Percentiles rank a stretch among this genome's conserved stretches.
These are phyloP conservation scores for Sordariomycetes sp. DNA, from an alignment of 2,329 filamentous ascomycete genomes.

Conservation along the genomic window DNA sequence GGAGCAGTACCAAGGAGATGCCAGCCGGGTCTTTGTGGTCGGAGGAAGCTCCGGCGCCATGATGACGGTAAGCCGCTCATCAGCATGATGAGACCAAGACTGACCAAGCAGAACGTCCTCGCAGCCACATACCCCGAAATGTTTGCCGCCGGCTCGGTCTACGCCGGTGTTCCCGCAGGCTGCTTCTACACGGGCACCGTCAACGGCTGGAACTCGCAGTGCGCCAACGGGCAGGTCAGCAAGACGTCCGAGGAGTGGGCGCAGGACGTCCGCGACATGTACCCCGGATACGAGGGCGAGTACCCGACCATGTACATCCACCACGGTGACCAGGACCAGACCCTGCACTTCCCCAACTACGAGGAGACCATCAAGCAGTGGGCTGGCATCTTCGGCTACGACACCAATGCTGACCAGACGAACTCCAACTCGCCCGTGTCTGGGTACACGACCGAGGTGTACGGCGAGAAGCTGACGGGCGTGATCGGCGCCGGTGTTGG, in stretches of 20 bases:
- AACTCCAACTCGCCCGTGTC: constrained; percentile 16
- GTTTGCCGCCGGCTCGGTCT: constrained; percentile 33
- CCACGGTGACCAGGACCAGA: constrained; percentile 43
- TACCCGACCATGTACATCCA: constrained; percentile 49
- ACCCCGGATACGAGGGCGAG: constrained; percentile 38
- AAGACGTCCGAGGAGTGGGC: constrained; percentile 38
- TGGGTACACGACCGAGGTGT: constrained; percentile 20
- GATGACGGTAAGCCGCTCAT: constrained; percentile 29
- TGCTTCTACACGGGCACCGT: constrained; percentile 32
- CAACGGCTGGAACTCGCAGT: constrained; percentile 40
- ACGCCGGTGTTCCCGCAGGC: constrained; percentile 32
- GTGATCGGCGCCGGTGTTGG: constrained; percentile 21
- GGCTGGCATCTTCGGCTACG: constrained; percentile 36
- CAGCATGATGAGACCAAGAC: not conserved
- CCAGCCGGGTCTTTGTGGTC: constrained; percentile 41
- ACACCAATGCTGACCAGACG: constrained; percentile 14
- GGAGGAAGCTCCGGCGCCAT: constrained; percentile 40
- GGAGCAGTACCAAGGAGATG: constrained; percentile 40
- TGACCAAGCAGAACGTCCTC: constrained; percentile 27
- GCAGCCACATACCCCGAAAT: constrained; percentile 36
- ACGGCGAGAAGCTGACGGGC: constrained; percentile 20
- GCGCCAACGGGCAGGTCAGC: constrained; percentile 33
- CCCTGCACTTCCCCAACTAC: constrained; percentile 43
- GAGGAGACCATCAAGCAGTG: constrained; percentile 49
- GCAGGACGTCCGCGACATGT: constrained; percentile 32